Base-by-base conservation (phyloP, 495 filamentous ascomycete species). In the Amphirosellinia nigrospora region DNA sequence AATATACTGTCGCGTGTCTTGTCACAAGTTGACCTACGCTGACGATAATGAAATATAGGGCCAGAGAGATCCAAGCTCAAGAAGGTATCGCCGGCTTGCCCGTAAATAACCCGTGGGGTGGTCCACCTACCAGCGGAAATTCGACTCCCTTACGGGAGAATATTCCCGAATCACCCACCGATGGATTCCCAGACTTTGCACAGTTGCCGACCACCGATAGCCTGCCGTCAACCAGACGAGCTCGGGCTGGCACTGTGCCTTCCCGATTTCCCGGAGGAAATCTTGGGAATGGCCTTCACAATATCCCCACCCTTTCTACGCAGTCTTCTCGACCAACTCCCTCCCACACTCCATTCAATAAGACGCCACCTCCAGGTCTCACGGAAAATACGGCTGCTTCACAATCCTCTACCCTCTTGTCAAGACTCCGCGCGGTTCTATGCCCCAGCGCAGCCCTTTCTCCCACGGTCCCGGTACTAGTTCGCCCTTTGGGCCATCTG, bases 131-230 rank as follows among this genome's bases (percentile, higher is more conserved):
- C 39, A 97, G 94, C 78, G 94, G 94, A 66, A 91, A 96, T 82
- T 97, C 96, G 55, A 98, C 96, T 26, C 96, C 96, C 70, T 87
- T 99, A 67, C 92, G 96, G 70, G 96, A 98, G 82, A 97, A 96
- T 66, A 97, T 98, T 63, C 96, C 96, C 72, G 96, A 99, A 82
- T 97, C 94, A n/a, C 94, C 92, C 64, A 94, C 93, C 74, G 96
- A 98, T 81, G 95, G 92, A 69, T 98, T 98, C 74, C 94, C 96
- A 23, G 94, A 98, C 75, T 91, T 96, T 76, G 86, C 92, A 45
- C 88, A 93, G 69, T 84, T 79, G 80, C 88, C 85, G 77, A 85
- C 80, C 62, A 83, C 79, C 72, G 90, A 78, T 79, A 85, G 73
- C 81, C 82, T 82, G 78, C 91, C 84, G 74, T 89, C 86, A 64